Evolutionary conservation across 2,329 filamentous ascomycete species (phyloP).

Genomic region (Tolypocladium amazonense): DNA sequence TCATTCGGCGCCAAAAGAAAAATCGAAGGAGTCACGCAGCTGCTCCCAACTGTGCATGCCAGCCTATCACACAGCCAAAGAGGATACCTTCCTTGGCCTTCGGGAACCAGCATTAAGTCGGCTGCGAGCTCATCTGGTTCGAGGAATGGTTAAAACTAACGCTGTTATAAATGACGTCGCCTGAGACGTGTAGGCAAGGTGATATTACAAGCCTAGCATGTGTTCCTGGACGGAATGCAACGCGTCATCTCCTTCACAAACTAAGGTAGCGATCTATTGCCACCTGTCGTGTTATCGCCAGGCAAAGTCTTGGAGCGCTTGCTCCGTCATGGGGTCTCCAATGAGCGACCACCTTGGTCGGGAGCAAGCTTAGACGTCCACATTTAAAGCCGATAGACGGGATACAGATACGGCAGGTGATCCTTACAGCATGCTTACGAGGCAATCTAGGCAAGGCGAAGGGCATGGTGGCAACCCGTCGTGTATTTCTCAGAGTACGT

Average conservation of each 20-base stretch:
- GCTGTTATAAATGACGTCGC: not conserved
- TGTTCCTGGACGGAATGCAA: not conserved
- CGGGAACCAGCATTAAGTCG: too few species aligned
- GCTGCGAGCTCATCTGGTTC: not conserved
- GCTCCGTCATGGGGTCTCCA: not conserved
- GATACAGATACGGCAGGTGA: not conserved
- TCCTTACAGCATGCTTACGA: not conserved
- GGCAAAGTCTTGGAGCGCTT: not conserved
- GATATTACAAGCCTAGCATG: not conserved
- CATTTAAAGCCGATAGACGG: not conserved
- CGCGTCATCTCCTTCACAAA: not conserved
- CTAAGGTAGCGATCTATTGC: not conserved
- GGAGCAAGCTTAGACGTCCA: not conserved
- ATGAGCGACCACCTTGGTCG: not conserved
- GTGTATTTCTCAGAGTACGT: not conserved
- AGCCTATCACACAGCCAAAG: too few species aligned
- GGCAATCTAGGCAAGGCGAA: not conserved
- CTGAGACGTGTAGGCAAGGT: not conserved
- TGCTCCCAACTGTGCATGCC: too few species aligned
- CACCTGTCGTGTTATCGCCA: not conserved
- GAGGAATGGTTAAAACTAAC: not conserved
- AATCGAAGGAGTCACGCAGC: too few species aligned
- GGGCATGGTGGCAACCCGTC: not conserved
- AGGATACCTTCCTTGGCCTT: too few species aligned
- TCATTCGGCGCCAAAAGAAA: too few species aligned